A percentile compares a stretch with the other conserved stretches of the same genome.
These are phyloP conservation scores for Rhodotorula sp. DNA, from an alignment of 1,284 basidiomycete species.

Conservation along the genomic window DNA sequence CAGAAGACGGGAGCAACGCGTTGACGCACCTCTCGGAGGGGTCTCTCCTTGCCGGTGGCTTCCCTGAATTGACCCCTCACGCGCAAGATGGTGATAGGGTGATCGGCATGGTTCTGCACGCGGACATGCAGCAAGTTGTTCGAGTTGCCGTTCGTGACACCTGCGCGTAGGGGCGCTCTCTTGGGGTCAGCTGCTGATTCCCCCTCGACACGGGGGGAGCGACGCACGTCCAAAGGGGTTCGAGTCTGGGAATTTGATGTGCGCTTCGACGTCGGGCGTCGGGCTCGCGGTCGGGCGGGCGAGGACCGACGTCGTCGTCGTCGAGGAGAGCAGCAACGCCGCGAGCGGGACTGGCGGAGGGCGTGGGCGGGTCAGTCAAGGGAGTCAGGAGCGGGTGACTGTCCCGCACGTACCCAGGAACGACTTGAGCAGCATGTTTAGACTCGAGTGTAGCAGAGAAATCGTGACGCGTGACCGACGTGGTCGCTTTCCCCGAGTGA, in stretches of 20 bases:
- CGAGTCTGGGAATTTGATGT: conserved; percentile 20
- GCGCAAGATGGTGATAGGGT: conserved; percentile 28
- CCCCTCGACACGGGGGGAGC: no score
- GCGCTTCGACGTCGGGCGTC: conserved; percentile 27
- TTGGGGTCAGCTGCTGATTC: no score
- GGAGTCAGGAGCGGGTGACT: no score
- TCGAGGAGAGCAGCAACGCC: neutral
- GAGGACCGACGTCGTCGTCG: neutral
- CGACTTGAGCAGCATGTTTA: neutral
- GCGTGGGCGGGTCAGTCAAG: no score
- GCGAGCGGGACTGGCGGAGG: neutral
- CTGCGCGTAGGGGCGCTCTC: no score
- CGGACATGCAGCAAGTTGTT: conserved; percentile 33
- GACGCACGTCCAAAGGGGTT: conserved; percentile 26
- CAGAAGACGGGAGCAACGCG: no score
- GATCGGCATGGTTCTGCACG: conserved; percentile 35
- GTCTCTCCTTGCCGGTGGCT: conserved; percentile 33
- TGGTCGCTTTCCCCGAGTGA: no score
- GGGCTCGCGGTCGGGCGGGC: neutral
- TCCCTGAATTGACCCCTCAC: conserved; percentile 39
- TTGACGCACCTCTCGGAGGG: conserved; percentile 31
- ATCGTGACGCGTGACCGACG: no score
- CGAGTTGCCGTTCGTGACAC: conserved; percentile 26
- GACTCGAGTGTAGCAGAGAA: no score
- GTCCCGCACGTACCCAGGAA: neutral